Percentiles rank a stretch among this genome's conserved stretches.
Evolutionary conservation across 164 flowering plant species (phyloP).

Genomic region (Berberis vulgaris): DNA sequence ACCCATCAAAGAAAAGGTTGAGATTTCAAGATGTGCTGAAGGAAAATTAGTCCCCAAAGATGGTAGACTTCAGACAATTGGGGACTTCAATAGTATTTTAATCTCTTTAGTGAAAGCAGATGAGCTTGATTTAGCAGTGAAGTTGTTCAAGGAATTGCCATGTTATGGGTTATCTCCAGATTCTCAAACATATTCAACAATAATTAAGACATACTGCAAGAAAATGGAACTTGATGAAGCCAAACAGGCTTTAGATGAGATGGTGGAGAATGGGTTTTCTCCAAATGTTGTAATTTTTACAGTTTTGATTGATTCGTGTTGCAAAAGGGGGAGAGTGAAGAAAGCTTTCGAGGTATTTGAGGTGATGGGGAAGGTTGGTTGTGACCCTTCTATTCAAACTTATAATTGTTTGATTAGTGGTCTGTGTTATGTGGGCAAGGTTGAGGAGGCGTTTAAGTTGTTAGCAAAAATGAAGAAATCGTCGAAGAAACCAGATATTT

Average conservation of each 20-base stretch:
- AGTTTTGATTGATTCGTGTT: conserved; percentile 37
- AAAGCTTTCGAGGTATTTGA: conserved; percentile 53
- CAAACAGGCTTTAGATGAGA: conserved; percentile 29
- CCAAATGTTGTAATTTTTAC: conserved; percentile 55
- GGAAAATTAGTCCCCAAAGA: conserved; percentile 6
- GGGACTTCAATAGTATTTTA: conserved; percentile 39
- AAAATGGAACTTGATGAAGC: conserved; percentile 37
- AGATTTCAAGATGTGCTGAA: conserved; percentile 3
- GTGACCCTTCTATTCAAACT: conserved; percentile 47
- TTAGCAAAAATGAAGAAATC: conserved; percentile 41
- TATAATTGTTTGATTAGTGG: conserved; percentile 77
- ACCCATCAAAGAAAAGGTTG: conserved; percentile 9
- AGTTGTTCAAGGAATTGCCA: conserved; percentile 26
- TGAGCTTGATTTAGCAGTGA: conserved; percentile 40
- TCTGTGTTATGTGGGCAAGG: conserved; percentile 76
- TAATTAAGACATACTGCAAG: conserved; percentile 43
- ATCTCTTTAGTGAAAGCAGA: conserved; percentile 31
- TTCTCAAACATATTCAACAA: conserved; percentile 40
- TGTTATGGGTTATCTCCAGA: conserved; percentile 31
- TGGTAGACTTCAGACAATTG: conserved; percentile 13
- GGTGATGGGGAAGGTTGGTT: conserved; percentile 39
- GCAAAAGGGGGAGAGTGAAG: conserved; percentile 49
- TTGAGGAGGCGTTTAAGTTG: conserved; percentile 64
- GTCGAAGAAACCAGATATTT: conserved; percentile 46
- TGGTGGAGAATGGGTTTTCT: conserved; percentile 44